A percentile compares a stretch with the other conserved stretches of the same genome.
Evolutionary conservation across 164 flowering plant species (phyloP).

Genomic region (Piper longum): DNA sequence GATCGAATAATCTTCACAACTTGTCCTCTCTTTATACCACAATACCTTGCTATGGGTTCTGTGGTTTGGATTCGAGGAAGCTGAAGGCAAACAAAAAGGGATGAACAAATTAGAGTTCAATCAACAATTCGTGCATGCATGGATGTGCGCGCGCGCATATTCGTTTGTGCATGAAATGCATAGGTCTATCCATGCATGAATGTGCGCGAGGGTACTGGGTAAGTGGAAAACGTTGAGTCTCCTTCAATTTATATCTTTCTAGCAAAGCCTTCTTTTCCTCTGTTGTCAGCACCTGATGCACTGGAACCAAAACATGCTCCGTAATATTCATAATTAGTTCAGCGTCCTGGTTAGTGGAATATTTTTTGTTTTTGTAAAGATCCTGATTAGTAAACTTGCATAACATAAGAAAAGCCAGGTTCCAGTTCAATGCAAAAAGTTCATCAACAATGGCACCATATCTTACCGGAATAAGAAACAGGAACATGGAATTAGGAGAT

Average conservation of each 20-base stretch:
- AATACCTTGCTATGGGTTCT: constrained; percentile 73
- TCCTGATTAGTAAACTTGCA: no score
- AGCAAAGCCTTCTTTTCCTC: constrained; percentile 78
- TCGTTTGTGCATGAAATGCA: no score
- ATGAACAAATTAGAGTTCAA: no score
- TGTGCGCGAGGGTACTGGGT: no score
- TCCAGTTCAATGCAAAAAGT: neutral
- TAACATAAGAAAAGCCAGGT: no score
- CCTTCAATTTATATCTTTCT: constrained; percentile 74
- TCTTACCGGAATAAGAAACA: no score
- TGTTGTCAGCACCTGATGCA: constrained; percentile 60
- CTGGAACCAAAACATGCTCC: constrained; percentile 87
- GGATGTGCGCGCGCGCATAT: no score
- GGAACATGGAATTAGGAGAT: neutral
- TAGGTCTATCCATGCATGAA: no score
- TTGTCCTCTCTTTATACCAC: constrained; percentile 66
- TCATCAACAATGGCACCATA: neutral
- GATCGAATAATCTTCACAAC: constrained; percentile 77
- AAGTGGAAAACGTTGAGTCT: constrained; percentile 55
- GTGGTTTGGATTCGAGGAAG: constrained; percentile 65
- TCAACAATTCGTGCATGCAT: no score
- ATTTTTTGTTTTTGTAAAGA: no score
- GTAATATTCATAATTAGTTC: constrained; percentile 72
- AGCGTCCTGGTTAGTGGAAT: constrained; percentile 40
- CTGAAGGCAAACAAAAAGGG: constrained; percentile 10